These are phyloP conservation scores for Saturnispora bothae DNA, from an alignment of 805 yeast species.

Conservation along the genomic window DNA sequence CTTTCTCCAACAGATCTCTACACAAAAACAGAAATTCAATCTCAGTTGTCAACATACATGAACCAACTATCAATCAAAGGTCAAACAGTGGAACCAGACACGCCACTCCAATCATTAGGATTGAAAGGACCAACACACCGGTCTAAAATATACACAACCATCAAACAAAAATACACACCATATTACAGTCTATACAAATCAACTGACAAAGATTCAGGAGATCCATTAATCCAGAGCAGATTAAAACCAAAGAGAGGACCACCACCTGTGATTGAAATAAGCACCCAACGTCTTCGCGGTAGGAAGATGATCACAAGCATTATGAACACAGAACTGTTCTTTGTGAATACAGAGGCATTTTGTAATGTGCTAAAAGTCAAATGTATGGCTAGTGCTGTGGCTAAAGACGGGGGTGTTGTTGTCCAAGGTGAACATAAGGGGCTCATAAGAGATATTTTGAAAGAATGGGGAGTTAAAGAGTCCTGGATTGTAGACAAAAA, in stretches of 20 bases:
- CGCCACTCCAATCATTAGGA: slow-evolving; percentile 30
- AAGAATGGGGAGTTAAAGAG: slow-evolving; percentile 50
- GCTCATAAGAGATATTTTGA: slow-evolving; percentile 45
- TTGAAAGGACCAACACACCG: slow-evolving; percentile 27
- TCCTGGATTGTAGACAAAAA: no score
- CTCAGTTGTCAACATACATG: slow-evolving; percentile 47
- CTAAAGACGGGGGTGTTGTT: no score
- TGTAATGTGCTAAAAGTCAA: slow-evolving; percentile 61
- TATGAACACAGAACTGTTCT: slow-evolving; percentile 56
- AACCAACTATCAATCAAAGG: slow-evolving; percentile 46
- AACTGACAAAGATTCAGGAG: slow-evolving; percentile 16
- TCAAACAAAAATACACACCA: slow-evolving; percentile 8
- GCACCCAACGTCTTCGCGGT: slow-evolving; percentile 68
- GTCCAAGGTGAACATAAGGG: slow-evolving; percentile 88
- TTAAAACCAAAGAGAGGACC: slow-evolving; percentile 46
- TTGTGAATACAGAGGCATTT: slow-evolving; percentile 51
- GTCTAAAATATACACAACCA: slow-evolving; percentile 4
- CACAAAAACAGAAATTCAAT: slow-evolving; percentile 43
- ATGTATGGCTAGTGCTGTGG: slow-evolving; percentile 91
- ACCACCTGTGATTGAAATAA: slow-evolving; percentile 54
- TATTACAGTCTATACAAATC: slow-evolving; percentile 9
- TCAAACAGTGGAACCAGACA: slow-evolving; percentile 46
- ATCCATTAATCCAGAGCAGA: slow-evolving; percentile 13
- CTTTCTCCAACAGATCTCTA: slow-evolving; percentile 33
- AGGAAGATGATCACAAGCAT: slow-evolving; percentile 71